Evolutionary conservation across 192 early-diverging fungal genomes (phyloP), one percentile per base, ranked within the genome.

Genomic region (Podila horticola): DNA sequence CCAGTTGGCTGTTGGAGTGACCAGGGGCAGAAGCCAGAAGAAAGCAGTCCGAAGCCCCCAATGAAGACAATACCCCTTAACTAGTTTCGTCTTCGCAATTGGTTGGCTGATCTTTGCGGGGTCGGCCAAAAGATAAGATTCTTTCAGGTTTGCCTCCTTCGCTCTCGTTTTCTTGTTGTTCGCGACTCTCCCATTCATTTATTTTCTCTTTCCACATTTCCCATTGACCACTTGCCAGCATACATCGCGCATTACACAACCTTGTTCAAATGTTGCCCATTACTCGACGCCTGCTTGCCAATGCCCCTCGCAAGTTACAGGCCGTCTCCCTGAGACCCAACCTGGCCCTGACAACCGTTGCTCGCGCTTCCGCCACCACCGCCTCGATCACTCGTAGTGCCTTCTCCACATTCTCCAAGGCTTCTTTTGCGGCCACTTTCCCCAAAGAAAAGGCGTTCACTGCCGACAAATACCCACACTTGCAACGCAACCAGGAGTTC

Each of bases 391-490:
- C 30, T 33, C 51, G 38, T 6, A 30, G 60, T 29, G 41, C 62
- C 45, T 65, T 81, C 55, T 64, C 62, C 22, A 59, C 62, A 19
- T 69, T 69, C 33, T 55, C 77, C 20, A 62, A 62, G 59, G 66
- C 71, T 26, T 51, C 70, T 3, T 67, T 59, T 71, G 69, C 69
- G 10, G 48, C 75, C 3, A 38, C 60, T 8, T 28, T 62, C 49
- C 28, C 69, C 5, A 28, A 15, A 2, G 61, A 69, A 9, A 75
- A 79, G 69, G 41, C 52, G 4, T 75, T 60, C 26, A 88, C 89
- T 1, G 74, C 82, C 17, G 89, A 90, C 28, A 87, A 85, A 58
- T 90, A 84, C 62, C 85, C 87, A 10, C 61, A 83, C 57, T 74
- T 85, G 59, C 72, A 79, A 59, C 67, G 90, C 6, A 69, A 88